phyloP scores from a whole-genome alignment of 768 basidiomycete species.

The Gloeophyllum trabeum region DNA sequence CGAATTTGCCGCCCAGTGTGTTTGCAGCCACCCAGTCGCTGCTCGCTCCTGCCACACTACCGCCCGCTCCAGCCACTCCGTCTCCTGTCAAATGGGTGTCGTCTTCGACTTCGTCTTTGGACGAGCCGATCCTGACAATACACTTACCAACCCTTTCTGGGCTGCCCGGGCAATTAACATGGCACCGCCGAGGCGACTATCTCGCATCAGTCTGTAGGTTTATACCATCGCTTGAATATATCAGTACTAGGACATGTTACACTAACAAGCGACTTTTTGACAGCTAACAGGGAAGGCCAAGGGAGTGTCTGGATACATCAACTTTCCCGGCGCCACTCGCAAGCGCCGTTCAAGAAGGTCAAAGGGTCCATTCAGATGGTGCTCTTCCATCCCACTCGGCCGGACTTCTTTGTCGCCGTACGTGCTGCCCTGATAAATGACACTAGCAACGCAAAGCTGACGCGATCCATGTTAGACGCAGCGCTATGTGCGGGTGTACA shows the following conservation, averaged over 20 bases:
- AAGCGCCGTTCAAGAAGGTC: constrained; percentile 95
- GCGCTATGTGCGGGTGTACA: constrained; percentile 91
- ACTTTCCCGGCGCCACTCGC: constrained; percentile 84
- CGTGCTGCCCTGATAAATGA: too few species aligned
- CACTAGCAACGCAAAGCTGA: too few species aligned
- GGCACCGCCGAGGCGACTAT: constrained; percentile 95
- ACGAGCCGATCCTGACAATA: constrained; percentile 49
- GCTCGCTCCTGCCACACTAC: constrained; percentile 54
- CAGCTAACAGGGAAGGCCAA: constrained; percentile 59
- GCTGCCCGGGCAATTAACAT: constrained; percentile 68
- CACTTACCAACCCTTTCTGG: constrained; percentile 57
- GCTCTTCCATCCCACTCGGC: constrained; percentile 88
- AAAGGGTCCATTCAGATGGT: constrained; percentile 87
- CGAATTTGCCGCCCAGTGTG: constrained; percentile 54
- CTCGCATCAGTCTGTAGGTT: constrained; percentile 87
- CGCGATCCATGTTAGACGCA: constrained; percentile 73
- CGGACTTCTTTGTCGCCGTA: constrained; percentile 96
- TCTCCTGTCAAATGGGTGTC: constrained; percentile 67
- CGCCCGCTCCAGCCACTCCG: constrained; percentile 39
- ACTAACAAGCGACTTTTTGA: constrained; percentile 5
- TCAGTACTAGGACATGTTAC: constrained; percentile 1
- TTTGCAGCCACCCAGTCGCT: constrained; percentile 48
- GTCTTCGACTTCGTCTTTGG: constrained; percentile 33
- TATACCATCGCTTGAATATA: not conserved
- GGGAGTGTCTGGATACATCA: constrained; percentile 95